These are phyloP conservation scores for Musa beccarii DNA, from an alignment of 176 grass and related monocot species.

Conservation along the genomic window DNA sequence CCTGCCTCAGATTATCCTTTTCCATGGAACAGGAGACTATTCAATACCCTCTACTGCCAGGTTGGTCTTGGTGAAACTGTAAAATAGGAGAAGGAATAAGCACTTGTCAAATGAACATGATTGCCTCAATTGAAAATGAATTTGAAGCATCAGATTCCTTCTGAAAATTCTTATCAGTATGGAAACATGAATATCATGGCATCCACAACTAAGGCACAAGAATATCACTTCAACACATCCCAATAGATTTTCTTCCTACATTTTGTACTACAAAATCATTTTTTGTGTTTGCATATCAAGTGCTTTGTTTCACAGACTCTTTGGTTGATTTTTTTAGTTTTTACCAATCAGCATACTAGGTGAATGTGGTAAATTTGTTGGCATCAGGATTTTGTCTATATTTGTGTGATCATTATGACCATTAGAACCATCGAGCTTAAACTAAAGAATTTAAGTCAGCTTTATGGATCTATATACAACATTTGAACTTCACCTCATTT, in stretches of 20 bases:
- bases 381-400: neutral
- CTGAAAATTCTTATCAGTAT: neutral
- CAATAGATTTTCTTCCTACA: neutral
- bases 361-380: neutral
- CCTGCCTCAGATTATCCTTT: slow-evolving; percentile 73
- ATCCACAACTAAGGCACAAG: neutral
- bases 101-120: neutral
- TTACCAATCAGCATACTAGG: neutral
- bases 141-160: neutral
- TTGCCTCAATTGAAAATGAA: neutral
- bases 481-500: neutral
- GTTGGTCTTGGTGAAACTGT: slow-evolving; percentile 31
- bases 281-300: neutral
- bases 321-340: neutral
- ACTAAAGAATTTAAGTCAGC: neutral
- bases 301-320: no score
- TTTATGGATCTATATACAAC: neutral
- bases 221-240: neutral
- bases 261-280: neutral
- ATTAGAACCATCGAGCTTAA: neutral
- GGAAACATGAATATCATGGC: neutral
- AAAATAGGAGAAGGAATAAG: neutral
- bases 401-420: neutral
- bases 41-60: slow-evolving; percentile 89
- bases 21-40: slow-evolving; percentile 92